These are phyloP conservation scores for Panicum virgatum DNA, from an alignment of 202 grass and related monocot genomes.

Conservation along the genomic window DNA sequence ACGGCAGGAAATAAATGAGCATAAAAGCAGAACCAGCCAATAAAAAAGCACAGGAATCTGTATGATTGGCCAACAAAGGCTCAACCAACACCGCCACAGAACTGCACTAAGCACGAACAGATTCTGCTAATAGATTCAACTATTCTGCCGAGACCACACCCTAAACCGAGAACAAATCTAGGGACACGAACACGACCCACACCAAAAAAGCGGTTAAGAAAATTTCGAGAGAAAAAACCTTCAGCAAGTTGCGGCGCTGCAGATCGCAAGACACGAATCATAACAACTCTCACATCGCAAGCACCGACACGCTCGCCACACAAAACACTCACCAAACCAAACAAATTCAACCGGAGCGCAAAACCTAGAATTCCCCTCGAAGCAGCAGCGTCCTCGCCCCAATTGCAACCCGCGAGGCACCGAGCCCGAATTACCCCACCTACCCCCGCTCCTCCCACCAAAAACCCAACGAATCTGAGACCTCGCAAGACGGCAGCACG, in stretches of 20 bases:
- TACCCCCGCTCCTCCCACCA: neutral
- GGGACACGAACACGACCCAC: neutral
- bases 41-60: neutral
- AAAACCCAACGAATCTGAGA: constrained; percentile 29
- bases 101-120: neutral
- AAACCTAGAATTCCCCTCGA: neutral
- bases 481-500: neutral
- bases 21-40: neutral
- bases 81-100: neutral
- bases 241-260: neutral
- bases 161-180: neutral
- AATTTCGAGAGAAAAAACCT: neutral
- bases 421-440: neutral
- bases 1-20: neutral
- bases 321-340: neutral
- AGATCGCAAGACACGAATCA: neutral
- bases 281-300: too few relatives aligned
- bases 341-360: neutral
- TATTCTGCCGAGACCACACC: neutral
- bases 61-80: neutral
- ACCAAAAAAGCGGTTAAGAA: neutral
- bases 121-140: neutral
- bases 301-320: neutral
- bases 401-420: neutral
- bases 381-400: neutral